phyloP scores from a whole-genome alignment of 23 red algal genomes.

The Porphyridium purpureum region DNA sequence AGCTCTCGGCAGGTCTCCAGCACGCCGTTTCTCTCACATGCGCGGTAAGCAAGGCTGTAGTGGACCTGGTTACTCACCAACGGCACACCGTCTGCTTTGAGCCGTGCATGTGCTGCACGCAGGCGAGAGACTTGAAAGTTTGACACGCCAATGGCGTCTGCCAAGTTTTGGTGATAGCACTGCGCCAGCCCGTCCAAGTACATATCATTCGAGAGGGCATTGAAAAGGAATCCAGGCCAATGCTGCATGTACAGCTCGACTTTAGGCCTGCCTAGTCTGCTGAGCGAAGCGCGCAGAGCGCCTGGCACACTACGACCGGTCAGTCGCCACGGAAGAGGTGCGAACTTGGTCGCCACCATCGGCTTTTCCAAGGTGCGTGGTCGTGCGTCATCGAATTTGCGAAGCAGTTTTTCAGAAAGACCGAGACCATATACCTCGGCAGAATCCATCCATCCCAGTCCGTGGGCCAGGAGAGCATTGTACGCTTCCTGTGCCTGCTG shows the following conservation, averaged over 20 bases:
- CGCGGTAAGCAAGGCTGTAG: conserved; percentile 20
- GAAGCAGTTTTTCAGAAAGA: neutral
- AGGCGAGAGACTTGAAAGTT: conserved; percentile 10
- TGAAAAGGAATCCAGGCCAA: neutral
- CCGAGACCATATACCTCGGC: conserved; percentile 17
- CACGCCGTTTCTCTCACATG: neutral
- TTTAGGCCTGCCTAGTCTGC: neutral
- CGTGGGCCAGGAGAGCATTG: conserved; percentile 3
- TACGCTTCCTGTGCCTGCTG: conserved; percentile 1
- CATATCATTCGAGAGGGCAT: conserved; percentile 6
- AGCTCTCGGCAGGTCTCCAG: conserved; percentile 4
- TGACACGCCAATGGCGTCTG: conserved; percentile 18
- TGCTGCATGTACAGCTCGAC: conserved; percentile 17
- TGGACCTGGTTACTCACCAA: conserved; percentile 20
- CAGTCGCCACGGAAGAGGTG: conserved; percentile 7
- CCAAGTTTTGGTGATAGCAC: conserved; percentile 8
- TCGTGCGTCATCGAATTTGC: conserved; percentile 2
- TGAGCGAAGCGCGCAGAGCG: conserved; percentile 13
- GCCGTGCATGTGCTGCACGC: neutral
- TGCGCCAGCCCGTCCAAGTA: conserved; percentile 22
- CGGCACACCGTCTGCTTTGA: conserved; percentile 2
- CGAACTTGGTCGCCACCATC: conserved; percentile 6
- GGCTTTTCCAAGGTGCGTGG: neutral
- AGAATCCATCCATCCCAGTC: conserved; percentile 12
- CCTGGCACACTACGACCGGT: conserved; percentile 9